Conservation (phyloP, 2,329 filamentous ascomycete genomes). For the Penicillium sp. region DNA sequence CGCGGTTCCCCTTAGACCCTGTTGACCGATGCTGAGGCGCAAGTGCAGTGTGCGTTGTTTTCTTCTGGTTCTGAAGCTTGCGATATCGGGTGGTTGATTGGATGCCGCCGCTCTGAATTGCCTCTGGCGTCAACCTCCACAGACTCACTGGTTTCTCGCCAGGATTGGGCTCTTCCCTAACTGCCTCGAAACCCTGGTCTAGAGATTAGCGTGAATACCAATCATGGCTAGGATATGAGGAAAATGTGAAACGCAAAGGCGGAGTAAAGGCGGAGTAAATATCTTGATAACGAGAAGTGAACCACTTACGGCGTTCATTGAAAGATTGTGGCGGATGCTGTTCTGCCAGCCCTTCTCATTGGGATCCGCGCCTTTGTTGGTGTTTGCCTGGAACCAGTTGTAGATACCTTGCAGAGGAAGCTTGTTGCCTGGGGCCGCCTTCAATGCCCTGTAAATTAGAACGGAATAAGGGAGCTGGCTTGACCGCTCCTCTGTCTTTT, state of each 20-base stretch:
- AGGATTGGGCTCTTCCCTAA: slow-evolving; percentile 49
- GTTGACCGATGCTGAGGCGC: slow-evolving; percentile 41
- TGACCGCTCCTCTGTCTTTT: slow-evolving; percentile 29
- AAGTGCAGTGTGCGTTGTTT: slow-evolving; percentile 33
- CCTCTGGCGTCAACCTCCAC: slow-evolving; percentile 73
- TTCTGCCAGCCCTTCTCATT: slow-evolving; percentile 82
- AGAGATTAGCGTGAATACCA: not conserved
- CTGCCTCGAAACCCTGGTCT: slow-evolving; percentile 47
- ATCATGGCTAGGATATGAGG: not conserved
- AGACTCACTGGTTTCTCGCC: slow-evolving; percentile 61
- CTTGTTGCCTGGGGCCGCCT: slow-evolving; percentile 60
- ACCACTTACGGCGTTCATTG: slow-evolving; percentile 80
- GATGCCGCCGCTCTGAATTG: slow-evolving; percentile 62
- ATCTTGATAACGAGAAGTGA: not conserved
- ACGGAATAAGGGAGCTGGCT: slow-evolving; percentile 70
- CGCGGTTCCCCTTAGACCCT: slow-evolving; percentile 42
- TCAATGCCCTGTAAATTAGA: slow-evolving; percentile 72
- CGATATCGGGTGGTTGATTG: slow-evolving; percentile 81
- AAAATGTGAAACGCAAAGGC: slow-evolving; percentile 7
- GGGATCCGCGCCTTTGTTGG: slow-evolving; percentile 63
- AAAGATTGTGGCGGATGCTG: slow-evolving; percentile 90
- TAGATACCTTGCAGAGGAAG: slow-evolving; percentile 87
- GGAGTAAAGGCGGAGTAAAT: too few relatives aligned
- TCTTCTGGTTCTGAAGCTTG: slow-evolving; percentile 45
- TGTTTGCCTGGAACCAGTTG: slow-evolving; percentile 80